A percentile compares a stretch with the other conserved stretches of the same genome.
phyloP scores from a whole-genome alignment of 352 stramenopile genomes.

The Plasmopara halstedii region DNA sequence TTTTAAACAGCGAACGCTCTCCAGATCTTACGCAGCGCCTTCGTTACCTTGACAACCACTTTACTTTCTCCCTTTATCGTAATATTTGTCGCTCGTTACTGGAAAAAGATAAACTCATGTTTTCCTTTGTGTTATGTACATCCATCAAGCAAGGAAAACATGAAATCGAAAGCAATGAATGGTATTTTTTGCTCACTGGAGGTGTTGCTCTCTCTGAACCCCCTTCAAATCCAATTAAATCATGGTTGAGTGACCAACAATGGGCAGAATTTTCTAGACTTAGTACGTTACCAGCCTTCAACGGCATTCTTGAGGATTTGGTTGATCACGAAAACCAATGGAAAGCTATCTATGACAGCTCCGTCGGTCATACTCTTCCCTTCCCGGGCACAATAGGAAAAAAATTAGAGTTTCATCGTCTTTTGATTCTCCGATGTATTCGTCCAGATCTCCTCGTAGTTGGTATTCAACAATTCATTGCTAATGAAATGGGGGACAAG shows the following conservation, averaged over 20 bases:
- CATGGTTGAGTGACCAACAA: conserved; percentile 89
- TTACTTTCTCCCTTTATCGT: conserved; percentile 89
- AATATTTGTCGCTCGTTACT: conserved; percentile 90
- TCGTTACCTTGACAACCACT: conserved; percentile 80
- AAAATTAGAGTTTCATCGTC: conserved; percentile 61
- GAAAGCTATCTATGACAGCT: conserved; percentile 86
- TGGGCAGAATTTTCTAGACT: conserved; percentile 92
- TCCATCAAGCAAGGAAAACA: conserved; percentile 79
- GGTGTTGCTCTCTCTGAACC: conserved; percentile 86
- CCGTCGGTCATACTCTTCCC: conserved; percentile 65
- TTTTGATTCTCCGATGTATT: conserved; percentile 78
- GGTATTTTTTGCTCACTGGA: conserved; percentile 92
- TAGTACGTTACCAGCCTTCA: conserved; percentile 66
- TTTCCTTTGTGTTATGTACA: conserved; percentile 86
- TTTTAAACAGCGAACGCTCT: conserved; percentile 75
- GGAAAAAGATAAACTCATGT: conserved; percentile 93
- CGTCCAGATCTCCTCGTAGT: conserved; percentile 81
- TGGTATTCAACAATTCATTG: conserved; percentile 88
- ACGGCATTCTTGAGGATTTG: conserved; percentile 79
- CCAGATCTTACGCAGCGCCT: conserved; percentile 71
- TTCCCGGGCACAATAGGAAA: conserved; percentile 60
- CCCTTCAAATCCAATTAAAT: conserved; percentile 81
- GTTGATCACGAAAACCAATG: conserved; percentile 63
- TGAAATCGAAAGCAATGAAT: conserved; percentile 80
- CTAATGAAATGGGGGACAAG: conserved; percentile 84